A percentile compares a stretch with the other conserved stretches of the same genome.
phyloP scores from a whole-genome alignment of 805 yeast genomes.

The Yamadazyma kitorensis region DNA sequence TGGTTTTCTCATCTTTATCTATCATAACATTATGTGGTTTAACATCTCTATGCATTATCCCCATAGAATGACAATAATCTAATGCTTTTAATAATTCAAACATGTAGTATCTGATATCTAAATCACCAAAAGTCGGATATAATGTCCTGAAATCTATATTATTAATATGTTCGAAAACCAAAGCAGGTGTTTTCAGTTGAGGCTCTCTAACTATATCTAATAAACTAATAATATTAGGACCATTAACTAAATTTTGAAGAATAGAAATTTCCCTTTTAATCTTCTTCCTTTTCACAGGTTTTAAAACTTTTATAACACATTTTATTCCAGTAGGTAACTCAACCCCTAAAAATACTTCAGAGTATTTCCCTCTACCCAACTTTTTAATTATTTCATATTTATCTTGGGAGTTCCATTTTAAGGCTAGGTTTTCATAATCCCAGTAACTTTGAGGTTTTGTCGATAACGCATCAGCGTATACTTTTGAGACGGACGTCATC shows the following conservation, averaged over 20 bases:
- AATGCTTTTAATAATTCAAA: constrained; percentile 77
- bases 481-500: constrained; percentile 61
- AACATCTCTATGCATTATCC: constrained; percentile 92
- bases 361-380: constrained; percentile 89
- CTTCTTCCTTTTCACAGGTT: constrained; percentile 91
- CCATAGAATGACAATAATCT: constrained; percentile 89
- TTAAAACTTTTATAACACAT: constrained; percentile 85
- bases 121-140: constrained; percentile 74
- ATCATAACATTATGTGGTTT: constrained; percentile 94
- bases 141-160: constrained; percentile 84
- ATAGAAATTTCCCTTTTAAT: constrained; percentile 89
- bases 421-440: constrained; percentile 71
- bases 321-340: constrained; percentile 57
- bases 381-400: constrained; percentile 82
- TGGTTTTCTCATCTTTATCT: constrained; percentile 60
- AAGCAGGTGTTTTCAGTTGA: constrained; percentile 79
- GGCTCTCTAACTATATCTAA: constrained; percentile 88
- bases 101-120: constrained; percentile 81
- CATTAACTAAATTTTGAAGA: constrained; percentile 77
- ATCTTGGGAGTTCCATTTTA: constrained; percentile 83
- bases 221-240: constrained; percentile 74
- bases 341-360: constrained; percentile 88
- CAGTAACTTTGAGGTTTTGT: constrained; percentile 78
- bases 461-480: constrained; percentile 77
- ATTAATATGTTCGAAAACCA: constrained; percentile 80